Evolutionary conservation across 345 rosid species (phyloP).

Genomic region (Populus tremula): DNA sequence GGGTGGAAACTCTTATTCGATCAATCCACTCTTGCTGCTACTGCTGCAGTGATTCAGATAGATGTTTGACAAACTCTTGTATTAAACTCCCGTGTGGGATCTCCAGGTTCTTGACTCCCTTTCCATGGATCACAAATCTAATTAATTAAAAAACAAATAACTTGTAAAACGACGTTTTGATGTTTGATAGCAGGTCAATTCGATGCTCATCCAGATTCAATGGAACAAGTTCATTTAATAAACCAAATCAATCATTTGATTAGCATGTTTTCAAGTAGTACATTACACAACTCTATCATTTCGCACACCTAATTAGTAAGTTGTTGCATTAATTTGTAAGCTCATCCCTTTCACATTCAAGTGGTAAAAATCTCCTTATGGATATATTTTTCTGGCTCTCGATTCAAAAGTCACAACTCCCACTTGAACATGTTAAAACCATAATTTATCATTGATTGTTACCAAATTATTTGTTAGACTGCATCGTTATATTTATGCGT

Average conservation of each 20-base stretch:
- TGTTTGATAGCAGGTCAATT: no score
- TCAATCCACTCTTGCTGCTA: not conserved
- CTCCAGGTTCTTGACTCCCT: not conserved
- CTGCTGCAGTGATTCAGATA: not conserved
- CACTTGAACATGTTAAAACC: no score
- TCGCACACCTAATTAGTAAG: constrained; percentile 16
- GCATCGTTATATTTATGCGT: no score
- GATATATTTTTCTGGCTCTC: no score
- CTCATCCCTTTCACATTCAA: not conserved
- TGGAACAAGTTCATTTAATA: constrained; percentile 6
- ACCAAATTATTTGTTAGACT: no score
- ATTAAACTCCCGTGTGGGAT: not conserved
- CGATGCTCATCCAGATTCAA: constrained; percentile 9
- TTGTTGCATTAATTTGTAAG: constrained; percentile 3
- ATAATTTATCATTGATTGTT: no score
- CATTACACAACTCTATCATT: constrained; percentile 7
- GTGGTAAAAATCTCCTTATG: no score
- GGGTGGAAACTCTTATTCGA: not conserved
- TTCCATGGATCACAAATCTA: not conserved
- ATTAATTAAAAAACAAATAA: not conserved
- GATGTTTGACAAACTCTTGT: not conserved
- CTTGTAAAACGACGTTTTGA: not conserved
- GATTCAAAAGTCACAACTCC: no score
- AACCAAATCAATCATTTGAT: constrained; percentile 20
- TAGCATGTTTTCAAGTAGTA: constrained; percentile 7